A percentile compares a stretch with the other conserved stretches of the same genome.
These are phyloP conservation scores for Mitragyna speciosa DNA, from an alignment of 257 asterid genomes.

Conservation along the genomic window DNA sequence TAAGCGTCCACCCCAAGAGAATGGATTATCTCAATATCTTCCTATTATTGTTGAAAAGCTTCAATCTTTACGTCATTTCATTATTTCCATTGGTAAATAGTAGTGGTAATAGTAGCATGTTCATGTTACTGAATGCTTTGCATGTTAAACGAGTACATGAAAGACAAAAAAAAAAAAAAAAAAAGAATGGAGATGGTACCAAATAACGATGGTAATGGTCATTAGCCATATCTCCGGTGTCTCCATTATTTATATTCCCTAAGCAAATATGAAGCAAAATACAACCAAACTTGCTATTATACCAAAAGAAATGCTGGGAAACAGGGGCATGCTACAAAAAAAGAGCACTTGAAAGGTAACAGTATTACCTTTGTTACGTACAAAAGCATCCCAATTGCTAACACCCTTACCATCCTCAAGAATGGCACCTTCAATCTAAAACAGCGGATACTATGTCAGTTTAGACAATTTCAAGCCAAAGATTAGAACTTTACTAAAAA, in stretches of 20 bases:
- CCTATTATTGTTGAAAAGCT: constrained; percentile 32
- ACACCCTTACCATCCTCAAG: constrained; percentile 63
- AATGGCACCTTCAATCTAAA: constrained; percentile 75
- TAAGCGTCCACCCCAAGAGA: constrained; percentile 66
- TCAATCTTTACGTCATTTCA: neutral
- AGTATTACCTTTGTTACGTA: constrained; percentile 38
- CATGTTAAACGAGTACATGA: neutral
- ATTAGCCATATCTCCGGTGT: constrained; percentile 58
- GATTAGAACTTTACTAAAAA: neutral
- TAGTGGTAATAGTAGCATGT: neutral
- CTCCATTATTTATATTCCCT: constrained; percentile 59
- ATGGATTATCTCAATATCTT: constrained; percentile 64
- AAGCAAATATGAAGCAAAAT: neutral
- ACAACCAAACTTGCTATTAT: neutral
- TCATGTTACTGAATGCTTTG: neutral
- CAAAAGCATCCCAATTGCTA: constrained; percentile 78
- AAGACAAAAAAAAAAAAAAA: neutral
- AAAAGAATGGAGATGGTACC: constrained; percentile 31
- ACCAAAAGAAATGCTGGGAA: neutral
- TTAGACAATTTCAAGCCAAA: neutral
- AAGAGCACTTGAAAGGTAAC: neutral
- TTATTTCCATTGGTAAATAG: neutral
- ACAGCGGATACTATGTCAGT: neutral
- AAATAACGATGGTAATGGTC: constrained; percentile 78
- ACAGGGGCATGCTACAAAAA: neutral